A percentile compares a stretch with the other conserved stretches of the same genome.
Conservation (phyloP, 345 rosid genomes). For the Lenwebbia sp. region DNA sequence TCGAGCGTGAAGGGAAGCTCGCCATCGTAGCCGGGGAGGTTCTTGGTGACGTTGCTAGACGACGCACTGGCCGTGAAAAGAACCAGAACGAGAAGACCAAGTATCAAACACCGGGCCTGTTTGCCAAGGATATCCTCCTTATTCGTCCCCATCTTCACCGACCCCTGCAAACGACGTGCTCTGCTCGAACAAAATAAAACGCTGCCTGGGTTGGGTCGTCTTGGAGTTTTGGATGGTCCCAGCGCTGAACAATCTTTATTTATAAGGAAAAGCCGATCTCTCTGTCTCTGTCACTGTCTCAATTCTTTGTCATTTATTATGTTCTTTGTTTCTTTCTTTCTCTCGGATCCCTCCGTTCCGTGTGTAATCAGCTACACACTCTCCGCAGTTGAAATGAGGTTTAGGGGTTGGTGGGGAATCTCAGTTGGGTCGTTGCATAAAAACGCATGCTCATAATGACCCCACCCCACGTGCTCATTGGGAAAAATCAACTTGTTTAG, state of each 20-base stretch:
- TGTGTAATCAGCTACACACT: accelerated
- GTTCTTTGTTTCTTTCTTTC: no score
- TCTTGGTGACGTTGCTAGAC: not conserved
- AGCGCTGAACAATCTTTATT: not conserved
- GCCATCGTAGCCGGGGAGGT: constrained; percentile 1
- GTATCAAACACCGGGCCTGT: not conserved
- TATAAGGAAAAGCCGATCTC: not conserved
- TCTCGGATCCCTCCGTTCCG: no score
- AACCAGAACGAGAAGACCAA: not conserved
- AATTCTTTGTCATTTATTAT: not conserved
- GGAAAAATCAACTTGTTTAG: not conserved
- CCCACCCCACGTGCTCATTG: not conserved
- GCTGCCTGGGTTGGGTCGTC: not conserved
- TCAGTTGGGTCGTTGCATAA: not conserved
- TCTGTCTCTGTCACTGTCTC: not conserved
- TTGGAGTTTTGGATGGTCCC: not conserved
- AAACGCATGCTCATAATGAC: not conserved
- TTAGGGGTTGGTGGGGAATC: not conserved
- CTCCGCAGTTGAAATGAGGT: not conserved
- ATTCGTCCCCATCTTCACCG: not conserved
- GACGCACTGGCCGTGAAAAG: not conserved
- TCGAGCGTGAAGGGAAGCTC: constrained; percentile 4
- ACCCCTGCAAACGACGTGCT: not conserved
- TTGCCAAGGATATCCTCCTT: not conserved
- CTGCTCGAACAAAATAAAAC: not conserved